Conservation (phyloP, 1,284 basidiomycete species). For the Cerrena zonata region DNA sequence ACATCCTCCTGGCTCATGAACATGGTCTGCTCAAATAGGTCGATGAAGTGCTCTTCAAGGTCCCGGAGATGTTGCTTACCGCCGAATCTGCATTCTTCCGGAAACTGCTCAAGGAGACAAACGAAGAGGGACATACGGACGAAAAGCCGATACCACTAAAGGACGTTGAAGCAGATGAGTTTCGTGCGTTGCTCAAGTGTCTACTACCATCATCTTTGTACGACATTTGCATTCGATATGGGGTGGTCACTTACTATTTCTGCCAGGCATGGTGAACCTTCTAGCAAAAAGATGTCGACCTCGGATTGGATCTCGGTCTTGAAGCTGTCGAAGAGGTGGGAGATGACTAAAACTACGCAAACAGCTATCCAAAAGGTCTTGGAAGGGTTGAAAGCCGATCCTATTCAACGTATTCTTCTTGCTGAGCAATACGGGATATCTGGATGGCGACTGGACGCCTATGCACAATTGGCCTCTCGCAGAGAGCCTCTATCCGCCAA, state of each 20-base stretch:
- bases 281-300: not conserved
- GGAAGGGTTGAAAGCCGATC: not conserved
- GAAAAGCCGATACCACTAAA: not conserved
- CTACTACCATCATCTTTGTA: not conserved
- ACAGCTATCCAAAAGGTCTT: not conserved
- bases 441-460: not conserved
- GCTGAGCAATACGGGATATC: not conserved
- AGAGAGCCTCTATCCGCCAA: not conserved
- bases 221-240: not conserved
- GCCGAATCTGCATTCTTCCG: too few relatives aligned
- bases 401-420: not conserved
- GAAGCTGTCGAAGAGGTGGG: not conserved
- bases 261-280: not conserved
- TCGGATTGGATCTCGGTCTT: not conserved
- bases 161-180: not conserved
- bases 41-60: conserved; percentile 38
- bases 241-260: not conserved
- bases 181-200: not conserved
- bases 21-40: conserved; percentile 18
- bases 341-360: not conserved
- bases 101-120: not conserved
- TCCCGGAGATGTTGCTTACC: too few relatives aligned
- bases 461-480: not conserved
- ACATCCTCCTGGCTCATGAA: too few relatives aligned
- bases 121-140: not conserved